Evolutionary conservation across 805 yeast genomes (phyloP).

Genomic region (Yarrowia sp.): DNA sequence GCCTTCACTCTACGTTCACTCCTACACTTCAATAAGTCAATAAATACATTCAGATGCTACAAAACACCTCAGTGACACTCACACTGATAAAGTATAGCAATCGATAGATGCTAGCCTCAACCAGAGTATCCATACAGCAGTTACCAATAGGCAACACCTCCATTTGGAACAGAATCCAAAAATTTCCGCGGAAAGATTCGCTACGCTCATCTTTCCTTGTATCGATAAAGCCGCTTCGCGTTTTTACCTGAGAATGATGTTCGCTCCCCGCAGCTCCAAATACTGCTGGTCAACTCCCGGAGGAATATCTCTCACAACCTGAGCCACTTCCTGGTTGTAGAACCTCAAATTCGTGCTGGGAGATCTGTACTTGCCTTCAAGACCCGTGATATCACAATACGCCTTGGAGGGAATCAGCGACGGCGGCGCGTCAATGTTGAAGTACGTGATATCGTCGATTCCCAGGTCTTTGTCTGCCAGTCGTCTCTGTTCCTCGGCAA

Average conservation of each 20-base stretch:
- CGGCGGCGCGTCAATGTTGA: conserved; percentile 83
- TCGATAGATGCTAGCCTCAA: too few species aligned
- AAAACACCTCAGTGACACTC: too few species aligned
- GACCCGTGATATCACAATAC: conserved; percentile 93
- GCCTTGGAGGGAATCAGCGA: conserved; percentile 78
- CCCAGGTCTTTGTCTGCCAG: conserved; percentile 48
- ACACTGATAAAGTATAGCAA: too few species aligned
- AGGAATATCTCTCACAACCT: conserved; percentile 74
- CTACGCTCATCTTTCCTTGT: too few species aligned
- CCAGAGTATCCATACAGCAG: too few species aligned
- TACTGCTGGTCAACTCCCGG: conserved; percentile 95
- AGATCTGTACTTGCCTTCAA: conserved; percentile 75
- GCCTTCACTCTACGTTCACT: background rate
- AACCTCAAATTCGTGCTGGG: conserved; percentile 74
- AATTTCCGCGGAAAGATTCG: too few species aligned
- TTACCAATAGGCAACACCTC: too few species aligned
- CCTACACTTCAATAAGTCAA: background rate
- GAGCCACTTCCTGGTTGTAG: conserved; percentile 83
- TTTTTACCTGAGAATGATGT: conserved; percentile 71
- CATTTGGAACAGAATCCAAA: too few species aligned
- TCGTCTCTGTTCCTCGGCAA: conserved; percentile 80
- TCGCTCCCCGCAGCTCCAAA: conserved; percentile 83
- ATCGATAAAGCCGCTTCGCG: too few species aligned
- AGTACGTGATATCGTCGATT: conserved; percentile 63
- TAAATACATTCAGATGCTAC: conserved; percentile 7